A percentile compares a stretch with the other conserved stretches of the same genome.
These are phyloP conservation scores for Tetradesmus obliquus DNA, from an alignment of 139 green algal genomes.

Conservation along the genomic window DNA sequence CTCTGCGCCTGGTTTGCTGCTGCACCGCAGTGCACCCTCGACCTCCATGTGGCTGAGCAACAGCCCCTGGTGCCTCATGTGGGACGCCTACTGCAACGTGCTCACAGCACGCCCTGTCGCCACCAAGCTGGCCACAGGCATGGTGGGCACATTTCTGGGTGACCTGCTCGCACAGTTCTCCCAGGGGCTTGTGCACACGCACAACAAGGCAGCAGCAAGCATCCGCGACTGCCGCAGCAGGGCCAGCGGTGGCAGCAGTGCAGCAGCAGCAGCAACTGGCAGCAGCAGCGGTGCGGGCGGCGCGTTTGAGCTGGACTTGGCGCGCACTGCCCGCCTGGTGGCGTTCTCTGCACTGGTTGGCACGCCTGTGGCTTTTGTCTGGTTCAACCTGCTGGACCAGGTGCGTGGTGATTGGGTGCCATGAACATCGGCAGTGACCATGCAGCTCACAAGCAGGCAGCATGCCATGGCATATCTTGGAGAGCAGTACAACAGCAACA, in stretches of 20 bases:
- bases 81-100: slow-evolving; percentile 49
- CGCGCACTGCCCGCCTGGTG: slow-evolving; percentile 46
- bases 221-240: not conserved
- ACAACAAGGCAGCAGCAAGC: not conserved
- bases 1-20: not conserved
- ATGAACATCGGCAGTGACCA: too few species aligned
- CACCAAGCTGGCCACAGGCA: slow-evolving; percentile 50
- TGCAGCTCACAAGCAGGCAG: too few species aligned
- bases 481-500: too few species aligned
- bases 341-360: slow-evolving; percentile 53
- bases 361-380: slow-evolving; percentile 54
- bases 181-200: not conserved
- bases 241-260: not conserved
- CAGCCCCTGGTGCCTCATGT: slow-evolving; percentile 40
- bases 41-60: slow-evolving; percentile 37
- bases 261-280: not conserved
- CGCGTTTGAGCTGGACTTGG: slow-evolving; percentile 50
- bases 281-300: slow-evolving; percentile 1
- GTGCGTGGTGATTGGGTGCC: slow-evolving; percentile 22
- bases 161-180: slow-evolving; percentile 63
- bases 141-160: slow-evolving; percentile 65
- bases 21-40: not conserved
- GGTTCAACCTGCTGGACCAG: slow-evolving; percentile 58
- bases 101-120: slow-evolving; percentile 21
- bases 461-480: too few species aligned